Conservation (phyloP, 23 red algal species). For the Gracilaria domingensis region DNA sequence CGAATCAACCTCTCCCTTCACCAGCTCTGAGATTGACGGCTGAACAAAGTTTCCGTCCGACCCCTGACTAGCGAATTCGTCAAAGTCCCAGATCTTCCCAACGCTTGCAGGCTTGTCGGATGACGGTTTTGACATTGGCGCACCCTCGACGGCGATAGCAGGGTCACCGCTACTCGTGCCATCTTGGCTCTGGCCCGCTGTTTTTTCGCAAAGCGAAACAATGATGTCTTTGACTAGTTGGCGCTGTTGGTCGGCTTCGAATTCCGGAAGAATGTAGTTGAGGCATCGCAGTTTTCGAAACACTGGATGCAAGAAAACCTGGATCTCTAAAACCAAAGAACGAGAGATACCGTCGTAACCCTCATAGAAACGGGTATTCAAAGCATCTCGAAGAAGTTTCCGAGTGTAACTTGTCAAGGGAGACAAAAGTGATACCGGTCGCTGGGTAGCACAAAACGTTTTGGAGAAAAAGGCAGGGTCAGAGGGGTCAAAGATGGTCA, state of each 20-base stretch:
- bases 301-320: constrained; percentile 33
- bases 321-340: constrained; percentile 26
- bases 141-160: no score
- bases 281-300: neutral
- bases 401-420: constrained; percentile 2
- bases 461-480: neutral
- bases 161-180: no score
- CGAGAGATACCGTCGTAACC: constrained; percentile 26
- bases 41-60: no score
- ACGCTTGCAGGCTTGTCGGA: no score
- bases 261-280: neutral
- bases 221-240: neutral
- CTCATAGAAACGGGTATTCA: constrained; percentile 28
- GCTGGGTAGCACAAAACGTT: neutral
- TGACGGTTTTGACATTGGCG: no score
- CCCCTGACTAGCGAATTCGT: no score
- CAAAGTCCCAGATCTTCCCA: no score
- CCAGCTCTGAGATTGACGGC: no score
- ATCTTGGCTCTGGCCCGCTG: no score
- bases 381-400: neutral
- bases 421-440: neutral
- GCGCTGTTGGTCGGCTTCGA: neutral
- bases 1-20: no score
- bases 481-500: constrained; percentile 8
- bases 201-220: neutral